Evolutionary conservation across 441 rosid species (phyloP), one percentile per base, ranked within the genome.

Genomic region (Erysimum cheiri): DNA sequence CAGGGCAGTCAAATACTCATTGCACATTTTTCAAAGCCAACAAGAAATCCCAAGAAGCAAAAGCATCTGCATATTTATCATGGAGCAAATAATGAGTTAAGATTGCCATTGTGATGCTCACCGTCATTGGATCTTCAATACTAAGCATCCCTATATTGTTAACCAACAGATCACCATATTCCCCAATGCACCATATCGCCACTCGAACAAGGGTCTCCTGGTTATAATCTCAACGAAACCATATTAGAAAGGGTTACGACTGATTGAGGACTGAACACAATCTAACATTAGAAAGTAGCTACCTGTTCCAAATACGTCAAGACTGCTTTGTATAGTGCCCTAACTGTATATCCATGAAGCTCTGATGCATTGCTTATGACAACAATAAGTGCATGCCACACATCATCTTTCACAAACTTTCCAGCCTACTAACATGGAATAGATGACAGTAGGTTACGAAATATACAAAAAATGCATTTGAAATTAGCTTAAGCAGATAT

Each of bases 121-220:
- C 99, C 52, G 96, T 93, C 72, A 91, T 64, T 56, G 98, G 94
- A 76, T 93, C 97, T 81, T 96, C 98, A 41, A 82, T 65, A 71
- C 85, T 78, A 78, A 96, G 93, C 92, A 93, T 77, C 75, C 98
- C 98, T 29, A 72, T 82, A 85, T 84, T 89, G 75, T 88, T 89
- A 40, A 88, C 92, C 86, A 96, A 80, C 85, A 96, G 47, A 80
- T 96, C 99, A 71, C 98, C 99, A 79, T 92, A 96, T 82, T 96
- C 99, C 74, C 99, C 99, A 60, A 96, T 83, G 87, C 98, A 96
- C 99, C 99, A 96, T 69, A 91, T 85, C 35, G 97, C 97, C 75
- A 91, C 96, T 72, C 93, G 94, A 76, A 88, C 94, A 82, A 96
- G 97, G 69, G 83, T 85, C 87, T 91, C 98, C 98, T 93, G 80